phyloP scores from a whole-genome alignment of 129 eudicot genomes.

The Tanacetum coccineum region DNA sequence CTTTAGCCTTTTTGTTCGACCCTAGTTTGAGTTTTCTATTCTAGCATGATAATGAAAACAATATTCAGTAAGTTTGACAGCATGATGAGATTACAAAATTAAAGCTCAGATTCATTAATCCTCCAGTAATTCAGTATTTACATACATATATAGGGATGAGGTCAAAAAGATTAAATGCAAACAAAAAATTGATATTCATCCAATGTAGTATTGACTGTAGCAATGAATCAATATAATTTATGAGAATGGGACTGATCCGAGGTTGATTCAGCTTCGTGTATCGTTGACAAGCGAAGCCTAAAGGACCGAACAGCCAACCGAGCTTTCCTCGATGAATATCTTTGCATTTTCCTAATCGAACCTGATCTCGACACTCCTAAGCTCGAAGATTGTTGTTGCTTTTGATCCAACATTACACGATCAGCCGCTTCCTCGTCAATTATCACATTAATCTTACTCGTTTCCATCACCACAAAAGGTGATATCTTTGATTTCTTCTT shows the following conservation, averaged over 20 bases:
- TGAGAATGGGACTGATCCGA: conserved; percentile 13
- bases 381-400: not conserved
- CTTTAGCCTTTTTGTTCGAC: too few species aligned
- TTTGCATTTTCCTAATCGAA: conserved; percentile 28
- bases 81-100: too few species aligned
- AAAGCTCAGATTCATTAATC: too few species aligned
- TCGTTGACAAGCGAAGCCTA: conserved; percentile 31
- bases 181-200: too few species aligned
- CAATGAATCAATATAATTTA: not conserved
- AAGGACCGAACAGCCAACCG: conserved; percentile 36
- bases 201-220: too few species aligned
- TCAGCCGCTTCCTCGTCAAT: conserved; percentile 18
- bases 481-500: conserved; percentile 26
- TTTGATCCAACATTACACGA: not conserved
- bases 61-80: too few species aligned
- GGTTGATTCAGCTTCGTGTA: conserved; percentile 27
- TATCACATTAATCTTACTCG: conserved; percentile 33
- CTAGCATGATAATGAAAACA: too few species aligned
- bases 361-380: conserved; percentile 34
- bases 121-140: too few species aligned
- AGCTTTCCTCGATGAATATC: conserved; percentile 27
- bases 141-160: too few species aligned
- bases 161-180: too few species aligned
- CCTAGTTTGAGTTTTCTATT: too few species aligned
- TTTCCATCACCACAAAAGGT: conserved; percentile 36